Evolutionary conservation across 1,284 basidiomycete species (phyloP).

Genomic region (Takashimella koratensis): DNA sequence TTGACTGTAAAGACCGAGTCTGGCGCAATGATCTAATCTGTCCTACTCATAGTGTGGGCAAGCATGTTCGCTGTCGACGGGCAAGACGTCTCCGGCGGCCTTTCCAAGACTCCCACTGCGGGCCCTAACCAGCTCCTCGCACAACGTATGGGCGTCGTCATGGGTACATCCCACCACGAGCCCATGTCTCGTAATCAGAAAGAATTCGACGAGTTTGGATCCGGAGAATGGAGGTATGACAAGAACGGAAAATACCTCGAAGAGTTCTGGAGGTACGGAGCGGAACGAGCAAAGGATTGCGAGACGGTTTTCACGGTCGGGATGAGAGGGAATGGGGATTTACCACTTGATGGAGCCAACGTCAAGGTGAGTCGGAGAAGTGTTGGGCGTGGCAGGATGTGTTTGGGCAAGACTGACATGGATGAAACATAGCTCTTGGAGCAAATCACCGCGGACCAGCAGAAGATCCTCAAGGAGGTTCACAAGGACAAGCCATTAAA

Average conservation of each 20-base stretch:
- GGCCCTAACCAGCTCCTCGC: slow-evolving; percentile 61
- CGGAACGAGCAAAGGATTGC: slow-evolving; percentile 20
- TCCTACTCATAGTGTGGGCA: slow-evolving; percentile 39
- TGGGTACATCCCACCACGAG: slow-evolving; percentile 54
- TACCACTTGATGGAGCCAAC: slow-evolving; percentile 20
- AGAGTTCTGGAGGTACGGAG: slow-evolving; percentile 31
- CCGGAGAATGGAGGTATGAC: slow-evolving; percentile 17
- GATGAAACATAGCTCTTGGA: no score
- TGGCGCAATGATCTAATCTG: no score
- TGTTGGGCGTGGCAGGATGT: background rate
- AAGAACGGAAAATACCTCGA: slow-evolving; percentile 20
- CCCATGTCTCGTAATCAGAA: slow-evolving; percentile 34
- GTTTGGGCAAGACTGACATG: no score
- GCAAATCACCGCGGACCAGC: slow-evolving; percentile 59
- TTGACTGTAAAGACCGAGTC: no score
- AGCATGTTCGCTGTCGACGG: slow-evolving; percentile 68
- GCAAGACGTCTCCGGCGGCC: slow-evolving; percentile 23
- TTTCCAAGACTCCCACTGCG: slow-evolving; percentile 15
- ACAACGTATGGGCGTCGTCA: slow-evolving; percentile 64
- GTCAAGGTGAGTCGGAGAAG: slow-evolving; percentile 5
- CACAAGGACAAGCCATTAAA: slow-evolving; percentile 55
- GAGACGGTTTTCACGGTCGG: slow-evolving; percentile 31
- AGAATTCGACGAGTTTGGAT: slow-evolving; percentile 1
- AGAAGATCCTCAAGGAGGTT: slow-evolving; percentile 56
- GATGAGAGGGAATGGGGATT: slow-evolving; percentile 30